A percentile compares a stretch with the other conserved stretches of the same genome.
Conservation (phyloP, 192 early-diverging fungal species). For the Entomortierella beljakovae region DNA sequence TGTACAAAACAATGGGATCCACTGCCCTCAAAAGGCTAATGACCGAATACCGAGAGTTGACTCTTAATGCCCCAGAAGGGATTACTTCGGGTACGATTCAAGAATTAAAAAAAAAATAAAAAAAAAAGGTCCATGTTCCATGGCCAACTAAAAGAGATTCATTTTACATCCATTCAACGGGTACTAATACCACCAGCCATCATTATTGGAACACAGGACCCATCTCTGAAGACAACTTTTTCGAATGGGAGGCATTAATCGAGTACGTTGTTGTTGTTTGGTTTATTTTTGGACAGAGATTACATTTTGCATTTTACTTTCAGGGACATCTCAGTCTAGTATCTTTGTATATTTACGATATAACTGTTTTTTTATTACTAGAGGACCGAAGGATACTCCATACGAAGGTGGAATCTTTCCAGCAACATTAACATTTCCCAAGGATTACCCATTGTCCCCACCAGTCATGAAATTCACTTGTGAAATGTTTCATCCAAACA, state of each 20-base stretch:
- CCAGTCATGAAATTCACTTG: constrained; percentile 98
- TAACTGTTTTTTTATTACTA: constrained; percentile 58
- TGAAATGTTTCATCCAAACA: constrained; percentile 95
- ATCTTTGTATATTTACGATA: too few species aligned
- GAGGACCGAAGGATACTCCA: constrained; percentile 91
- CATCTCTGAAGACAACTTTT: constrained; percentile 86
- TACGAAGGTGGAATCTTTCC: constrained; percentile 97
- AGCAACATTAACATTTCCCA: constrained; percentile 88
- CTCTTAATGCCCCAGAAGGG: constrained; percentile 91
- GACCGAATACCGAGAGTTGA: constrained; percentile 95
- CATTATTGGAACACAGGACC: constrained; percentile 64
- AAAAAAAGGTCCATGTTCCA: neutral
- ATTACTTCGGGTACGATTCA: constrained; percentile 80
- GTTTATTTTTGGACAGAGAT: neutral
- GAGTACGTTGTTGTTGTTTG: constrained; percentile 59
- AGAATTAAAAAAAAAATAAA: neutral
- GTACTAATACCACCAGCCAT: too few species aligned
- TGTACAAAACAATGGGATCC: constrained; percentile 64
- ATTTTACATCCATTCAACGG: neutral
- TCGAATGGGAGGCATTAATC: constrained; percentile 90
- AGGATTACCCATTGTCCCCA: constrained; percentile 95
- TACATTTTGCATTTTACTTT: neutral
- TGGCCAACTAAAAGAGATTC: neutral
- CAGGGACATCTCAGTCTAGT: too few species aligned
- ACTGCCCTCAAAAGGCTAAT: constrained; percentile 91